These are phyloP conservation scores for Dactylellina cionopaga DNA, from an alignment of 2,329 filamentous ascomycete species.

Conservation along the genomic window DNA sequence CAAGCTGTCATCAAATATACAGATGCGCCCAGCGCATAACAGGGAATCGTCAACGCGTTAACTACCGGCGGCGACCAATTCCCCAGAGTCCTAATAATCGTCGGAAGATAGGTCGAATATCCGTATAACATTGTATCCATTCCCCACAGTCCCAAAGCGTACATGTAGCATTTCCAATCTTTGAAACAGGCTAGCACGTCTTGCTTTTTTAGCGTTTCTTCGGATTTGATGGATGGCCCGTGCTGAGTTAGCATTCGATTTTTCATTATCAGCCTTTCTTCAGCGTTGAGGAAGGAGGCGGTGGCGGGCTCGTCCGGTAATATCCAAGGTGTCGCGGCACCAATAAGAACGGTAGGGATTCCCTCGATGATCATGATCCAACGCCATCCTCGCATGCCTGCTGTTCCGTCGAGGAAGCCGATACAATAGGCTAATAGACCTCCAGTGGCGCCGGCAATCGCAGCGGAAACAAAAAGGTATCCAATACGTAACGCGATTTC, in stretches of 20 bases:
- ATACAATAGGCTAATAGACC: conserved; percentile 79
- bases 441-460: conserved; percentile 76
- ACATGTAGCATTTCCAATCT: conserved; percentile 78
- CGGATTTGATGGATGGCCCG: conserved; percentile 59
- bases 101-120: conserved; percentile 80
- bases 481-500: conserved; percentile 78
- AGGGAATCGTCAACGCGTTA: conserved; percentile 80
- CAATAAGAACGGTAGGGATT: conserved; percentile 68
- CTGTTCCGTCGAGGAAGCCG: conserved; percentile 75
- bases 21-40: conserved; percentile 77
- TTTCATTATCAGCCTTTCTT: conserved; percentile 70
- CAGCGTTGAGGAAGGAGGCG: conserved; percentile 69
- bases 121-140: conserved; percentile 81
- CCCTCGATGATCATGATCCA: conserved; percentile 75
- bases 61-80: conserved; percentile 72
- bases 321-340: conserved; percentile 67
- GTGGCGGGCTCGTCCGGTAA: conserved; percentile 75
- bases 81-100: conserved; percentile 77
- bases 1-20: conserved; percentile 74
- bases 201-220: conserved; percentile 67
- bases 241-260: conserved; percentile 51
- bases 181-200: conserved; percentile 74
- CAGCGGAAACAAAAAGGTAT: conserved; percentile 76
- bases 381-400: conserved; percentile 74
- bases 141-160: conserved; percentile 72